These are phyloP conservation scores for Saccharomycodes ludwigii DNA, from an alignment of 805 yeast species.

Conservation along the genomic window DNA sequence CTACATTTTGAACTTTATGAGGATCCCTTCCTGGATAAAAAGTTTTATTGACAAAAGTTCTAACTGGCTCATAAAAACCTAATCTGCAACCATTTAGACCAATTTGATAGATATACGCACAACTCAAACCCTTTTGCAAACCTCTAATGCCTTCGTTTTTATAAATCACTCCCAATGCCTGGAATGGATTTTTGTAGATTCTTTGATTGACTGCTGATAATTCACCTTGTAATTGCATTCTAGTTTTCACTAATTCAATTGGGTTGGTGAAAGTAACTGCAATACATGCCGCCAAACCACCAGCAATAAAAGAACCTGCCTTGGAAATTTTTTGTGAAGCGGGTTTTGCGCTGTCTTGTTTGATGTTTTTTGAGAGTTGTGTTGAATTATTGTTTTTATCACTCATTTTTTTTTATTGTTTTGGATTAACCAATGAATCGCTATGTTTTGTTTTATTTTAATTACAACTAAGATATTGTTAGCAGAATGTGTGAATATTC, in stretches of 20 bases:
- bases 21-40: constrained; percentile 41
- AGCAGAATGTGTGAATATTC: too few relatives aligned
- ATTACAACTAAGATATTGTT: too few relatives aligned
- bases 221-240: constrained; percentile 97
- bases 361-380: background rate
- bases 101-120: constrained; percentile 85
- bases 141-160: constrained; percentile 80
- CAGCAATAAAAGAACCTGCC: constrained; percentile 75
- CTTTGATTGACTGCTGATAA: constrained; percentile 39
- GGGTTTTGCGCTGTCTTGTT: constrained; percentile 19
- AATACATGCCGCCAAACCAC: constrained; percentile 92
- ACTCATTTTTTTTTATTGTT: too few relatives aligned
- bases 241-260: constrained; percentile 83
- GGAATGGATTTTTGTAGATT: constrained; percentile 73
- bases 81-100: constrained; percentile 89
- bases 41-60: constrained; percentile 43
- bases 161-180: constrained; percentile 63
- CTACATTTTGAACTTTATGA: constrained; percentile 34
- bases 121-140: constrained; percentile 74
- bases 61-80: constrained; percentile 85
- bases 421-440: too few relatives aligned
- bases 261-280: constrained; percentile 97
- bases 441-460: too few relatives aligned
- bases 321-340: constrained; percentile 53
- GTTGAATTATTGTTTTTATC: background rate